Conservation (phyloP, 495 filamentous ascomycete genomes). For the Jackrogersella minutella region DNA sequence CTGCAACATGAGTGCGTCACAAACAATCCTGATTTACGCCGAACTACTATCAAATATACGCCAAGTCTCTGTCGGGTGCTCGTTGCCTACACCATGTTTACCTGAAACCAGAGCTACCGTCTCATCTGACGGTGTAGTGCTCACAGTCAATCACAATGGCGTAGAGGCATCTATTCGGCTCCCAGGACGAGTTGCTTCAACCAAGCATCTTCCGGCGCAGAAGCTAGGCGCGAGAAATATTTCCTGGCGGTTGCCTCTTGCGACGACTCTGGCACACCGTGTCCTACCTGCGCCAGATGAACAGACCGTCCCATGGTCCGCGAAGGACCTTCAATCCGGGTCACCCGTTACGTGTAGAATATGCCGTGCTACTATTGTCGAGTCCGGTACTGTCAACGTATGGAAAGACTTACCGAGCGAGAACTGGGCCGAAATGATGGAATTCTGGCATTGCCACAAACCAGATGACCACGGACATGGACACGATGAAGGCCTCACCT, state of each 20-base stretch:
- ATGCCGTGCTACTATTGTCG: slow-evolving; percentile 63
- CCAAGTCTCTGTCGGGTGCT: slow-evolving; percentile 78
- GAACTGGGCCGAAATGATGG: slow-evolving; percentile 99
- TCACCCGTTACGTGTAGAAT: slow-evolving; percentile 69
- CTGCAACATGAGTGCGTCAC: slow-evolving; percentile 41
- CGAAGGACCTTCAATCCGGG: slow-evolving; percentile 62
- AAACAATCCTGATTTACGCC: slow-evolving; percentile 70
- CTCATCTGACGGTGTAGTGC: slow-evolving; percentile 55
- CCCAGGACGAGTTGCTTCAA: slow-evolving; percentile 64
- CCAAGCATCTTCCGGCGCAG: slow-evolving; percentile 47
- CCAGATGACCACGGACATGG: slow-evolving; percentile 62
- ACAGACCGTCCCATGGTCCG: slow-evolving; percentile 72
- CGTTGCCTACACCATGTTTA: slow-evolving; percentile 62
- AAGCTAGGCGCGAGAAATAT: slow-evolving; percentile 54
- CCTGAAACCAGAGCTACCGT: slow-evolving; percentile 58
- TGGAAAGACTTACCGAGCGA: slow-evolving; percentile 97
- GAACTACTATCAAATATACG: slow-evolving; percentile 89
- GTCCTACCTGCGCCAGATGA: slow-evolving; percentile 25
- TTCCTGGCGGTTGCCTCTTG: slow-evolving; percentile 74
- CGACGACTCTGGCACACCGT: slow-evolving; percentile 21
- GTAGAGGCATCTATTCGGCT: slow-evolving; percentile 66
- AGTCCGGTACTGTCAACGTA: slow-evolving; percentile 51
- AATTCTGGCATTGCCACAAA: slow-evolving; percentile 99
- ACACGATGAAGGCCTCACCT: slow-evolving; percentile 55
- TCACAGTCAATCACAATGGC: slow-evolving; percentile 64